phyloP scores from a whole-genome alignment of 371 early-diverging fungal genomes.

The Circinella minor region DNA sequence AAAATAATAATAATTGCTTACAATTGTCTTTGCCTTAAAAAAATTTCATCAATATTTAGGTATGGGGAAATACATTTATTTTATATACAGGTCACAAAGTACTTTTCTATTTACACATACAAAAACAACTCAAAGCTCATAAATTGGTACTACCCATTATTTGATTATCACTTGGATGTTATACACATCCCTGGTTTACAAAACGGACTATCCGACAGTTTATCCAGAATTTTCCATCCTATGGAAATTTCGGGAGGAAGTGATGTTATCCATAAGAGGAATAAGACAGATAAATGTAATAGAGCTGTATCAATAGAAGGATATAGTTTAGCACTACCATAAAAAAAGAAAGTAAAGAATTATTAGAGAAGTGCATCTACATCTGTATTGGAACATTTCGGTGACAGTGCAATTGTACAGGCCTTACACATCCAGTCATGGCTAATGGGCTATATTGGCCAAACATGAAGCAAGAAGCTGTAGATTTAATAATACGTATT shows the following conservation, averaged over 20 bases:
- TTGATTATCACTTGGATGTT: slow-evolving; percentile 12
- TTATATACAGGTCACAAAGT: slow-evolving; percentile 28
- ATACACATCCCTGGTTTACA: slow-evolving; percentile 15
- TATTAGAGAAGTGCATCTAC: slow-evolving; percentile 15
- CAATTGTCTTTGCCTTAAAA: slow-evolving; percentile 18
- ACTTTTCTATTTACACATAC: slow-evolving; percentile 17
- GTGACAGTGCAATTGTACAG: slow-evolving; percentile 21
- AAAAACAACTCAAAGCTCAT: slow-evolving; percentile 12
- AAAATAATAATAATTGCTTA: slow-evolving; percentile 5
- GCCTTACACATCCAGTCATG: slow-evolving; percentile 12
- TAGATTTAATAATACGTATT: slow-evolving; percentile 5
- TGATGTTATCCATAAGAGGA: not conserved
- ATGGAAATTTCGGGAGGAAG: not conserved
- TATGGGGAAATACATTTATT: slow-evolving; percentile 25
- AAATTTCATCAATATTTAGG: slow-evolving; percentile 28
- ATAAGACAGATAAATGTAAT: not conserved
- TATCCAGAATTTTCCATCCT: slow-evolving; percentile 13
- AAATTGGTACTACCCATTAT: slow-evolving; percentile 20
- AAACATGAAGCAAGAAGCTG: slow-evolving; percentile 22
- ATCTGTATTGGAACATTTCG: slow-evolving; percentile 22
- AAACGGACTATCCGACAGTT: slow-evolving; percentile 10
- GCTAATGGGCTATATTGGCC: slow-evolving; percentile 23
- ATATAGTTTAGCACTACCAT: not conserved
- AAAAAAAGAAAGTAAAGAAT: slow-evolving; percentile 9
- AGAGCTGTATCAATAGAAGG: not conserved